Evolutionary conservation across 139 green algal genomes (phyloP), one percentile per base, ranked within the genome.

Genomic region (Bryopsis sp.): DNA sequence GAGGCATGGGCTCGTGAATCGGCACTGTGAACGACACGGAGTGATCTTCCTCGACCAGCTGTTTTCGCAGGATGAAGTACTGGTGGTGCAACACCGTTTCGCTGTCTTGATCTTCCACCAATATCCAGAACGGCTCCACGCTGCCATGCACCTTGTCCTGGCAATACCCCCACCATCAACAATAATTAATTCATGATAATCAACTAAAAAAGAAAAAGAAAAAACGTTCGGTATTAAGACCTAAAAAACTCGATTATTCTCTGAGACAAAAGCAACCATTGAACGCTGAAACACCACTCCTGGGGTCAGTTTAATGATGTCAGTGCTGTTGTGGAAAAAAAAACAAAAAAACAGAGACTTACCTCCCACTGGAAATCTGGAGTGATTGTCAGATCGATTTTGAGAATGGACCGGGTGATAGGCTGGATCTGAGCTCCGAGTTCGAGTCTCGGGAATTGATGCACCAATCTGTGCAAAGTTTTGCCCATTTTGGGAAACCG

Each of bases 351-450:
- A n/a, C n/a, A n/a, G n/a, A n/a, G n/a, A n/a, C 75, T 86, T 33
- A 85, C 87, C 33, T 97, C 88, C 92, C 92, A 97, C 64, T 89
- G 79, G 76, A 99, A 99, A 81, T 99, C 94, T 2, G 94, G 90
- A 7, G 94, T 97, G 78, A 99, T 86, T 46, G 86, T 96, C 57
- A 99, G 83, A 84, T 98, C 94, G 1, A 99, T 78, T 70, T 93
- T 91, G 64, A 99, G 76, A 39, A 96, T 66, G 26, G 77, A 82
- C 63, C 94, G 90, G 4, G 94, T 99, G 72, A 99, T 88, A 47
- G 94, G 94, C 79, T 97, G 90, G 72, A 98, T 90, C 47, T 93
- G 85, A 19, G 94, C 94, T 0, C 79, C 73, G 60, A 98, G 85
- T 82, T 99, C 90, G 71, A 98, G 74, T 39, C 85, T 76, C 7